These are phyloP conservation scores for Coprinellus aureogranulatus DNA, from an alignment of 768 basidiomycete species.

Conservation along the genomic window DNA sequence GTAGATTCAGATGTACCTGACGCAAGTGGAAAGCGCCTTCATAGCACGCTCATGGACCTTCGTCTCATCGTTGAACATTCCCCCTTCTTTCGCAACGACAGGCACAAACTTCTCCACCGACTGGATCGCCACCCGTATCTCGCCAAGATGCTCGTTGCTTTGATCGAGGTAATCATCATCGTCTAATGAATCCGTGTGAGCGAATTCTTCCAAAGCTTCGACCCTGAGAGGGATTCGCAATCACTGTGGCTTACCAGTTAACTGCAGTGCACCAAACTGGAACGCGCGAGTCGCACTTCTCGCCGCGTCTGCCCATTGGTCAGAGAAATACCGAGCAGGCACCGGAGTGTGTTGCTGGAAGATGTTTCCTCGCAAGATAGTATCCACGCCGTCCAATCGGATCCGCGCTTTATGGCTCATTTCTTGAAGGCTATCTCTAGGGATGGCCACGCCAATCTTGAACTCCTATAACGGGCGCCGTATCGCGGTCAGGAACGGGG, in stretches of 20 bases:
- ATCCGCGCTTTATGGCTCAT: too few species aligned
- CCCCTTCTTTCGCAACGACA: neutral
- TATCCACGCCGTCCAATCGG: too few species aligned
- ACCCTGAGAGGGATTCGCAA: neutral
- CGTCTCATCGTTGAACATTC: neutral
- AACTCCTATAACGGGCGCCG: too few species aligned
- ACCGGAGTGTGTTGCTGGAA: too few species aligned
- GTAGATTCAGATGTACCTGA: neutral
- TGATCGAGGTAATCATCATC: neutral
- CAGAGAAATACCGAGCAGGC: too few species aligned
- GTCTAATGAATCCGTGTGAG: neutral
- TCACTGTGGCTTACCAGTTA: neutral
- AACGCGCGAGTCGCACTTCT: too few species aligned
- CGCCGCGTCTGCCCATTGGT: too few species aligned
- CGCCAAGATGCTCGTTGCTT: neutral
- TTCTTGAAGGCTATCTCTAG: too few species aligned
- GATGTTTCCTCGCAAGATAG: too few species aligned
- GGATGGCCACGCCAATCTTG: too few species aligned
- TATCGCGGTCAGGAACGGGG: neutral
- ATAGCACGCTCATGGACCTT: neutral
- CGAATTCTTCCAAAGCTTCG: neutral
- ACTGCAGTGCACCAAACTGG: neutral
- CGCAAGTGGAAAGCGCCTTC: neutral
- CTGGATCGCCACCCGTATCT: neutral
- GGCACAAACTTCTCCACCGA: neutral